Conservation (phyloP, 768 basidiomycete species). For the Mycena vulgaris region DNA sequence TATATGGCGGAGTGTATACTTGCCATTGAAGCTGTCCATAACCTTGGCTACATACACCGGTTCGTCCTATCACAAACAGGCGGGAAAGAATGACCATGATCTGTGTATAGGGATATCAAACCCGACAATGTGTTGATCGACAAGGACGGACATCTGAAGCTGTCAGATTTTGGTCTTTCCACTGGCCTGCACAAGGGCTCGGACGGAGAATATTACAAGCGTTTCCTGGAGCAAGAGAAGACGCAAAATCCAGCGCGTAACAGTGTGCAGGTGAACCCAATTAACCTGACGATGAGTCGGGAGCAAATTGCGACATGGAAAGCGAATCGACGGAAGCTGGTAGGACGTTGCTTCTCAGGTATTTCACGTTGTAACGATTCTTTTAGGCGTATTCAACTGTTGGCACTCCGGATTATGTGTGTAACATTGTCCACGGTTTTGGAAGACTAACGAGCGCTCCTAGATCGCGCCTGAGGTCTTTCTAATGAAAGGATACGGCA, state of each 20-base stretch:
- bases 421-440: not conserved
- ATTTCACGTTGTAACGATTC: slow-evolving; percentile 14
- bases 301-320: slow-evolving; percentile 99
- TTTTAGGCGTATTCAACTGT: slow-evolving; percentile 94
- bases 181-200: slow-evolving; percentile 98
- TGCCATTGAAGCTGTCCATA: slow-evolving; percentile 98
- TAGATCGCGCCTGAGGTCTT: slow-evolving; percentile 99
- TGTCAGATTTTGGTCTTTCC: slow-evolving; percentile 98
- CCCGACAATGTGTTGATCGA: slow-evolving; percentile 99
- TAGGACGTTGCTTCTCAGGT: slow-evolving; percentile 51
- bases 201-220: slow-evolving; percentile 95
- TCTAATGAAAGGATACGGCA: slow-evolving; percentile 96
- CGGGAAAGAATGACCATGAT: slow-evolving; percentile 11
- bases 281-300: slow-evolving; percentile 97
- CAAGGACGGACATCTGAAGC: slow-evolving; percentile 95
- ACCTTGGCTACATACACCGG: slow-evolving; percentile 99
- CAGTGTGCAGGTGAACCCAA: slow-evolving; percentile 97
- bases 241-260: slow-evolving; percentile 82
- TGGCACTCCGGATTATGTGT: slow-evolving; percentile 63
- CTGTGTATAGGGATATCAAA: slow-evolving; percentile 89
- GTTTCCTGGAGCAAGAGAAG: slow-evolving; percentile 85
- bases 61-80: slow-evolving; percentile 51
- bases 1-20: slow-evolving; percentile 99
- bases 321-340: slow-evolving; percentile 95
- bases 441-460: slow-evolving; percentile 1